Base-by-base conservation (phyloP, 345 rosid species). In the Pseudoturritis turrita region DNA sequence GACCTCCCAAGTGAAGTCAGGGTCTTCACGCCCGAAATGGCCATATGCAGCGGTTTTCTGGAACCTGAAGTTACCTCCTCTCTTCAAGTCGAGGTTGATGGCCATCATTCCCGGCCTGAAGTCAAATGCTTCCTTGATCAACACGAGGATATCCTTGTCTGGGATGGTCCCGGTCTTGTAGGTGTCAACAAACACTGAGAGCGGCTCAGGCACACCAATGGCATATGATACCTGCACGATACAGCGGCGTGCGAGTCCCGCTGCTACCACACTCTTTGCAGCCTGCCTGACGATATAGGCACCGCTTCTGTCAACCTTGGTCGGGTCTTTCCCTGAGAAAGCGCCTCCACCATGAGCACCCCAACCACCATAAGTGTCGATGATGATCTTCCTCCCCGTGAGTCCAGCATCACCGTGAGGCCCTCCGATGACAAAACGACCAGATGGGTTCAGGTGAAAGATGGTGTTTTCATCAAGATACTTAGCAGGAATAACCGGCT, bases 381-480 rank as follows among this genome's bases (percentile, higher is more conserved):
- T 85, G 64, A 88, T 88, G 50, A 89, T 89, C 81, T 89, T 89
- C 72, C 95, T 78, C 50, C 95, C 95, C 0, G 95, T 89, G 49
- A 89, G 91, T 53, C 95, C 95, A 39, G 95, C 95, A 73, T 86
- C 95, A 62, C 95, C 95, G 21, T 87, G 95, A 25, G 95, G 95
- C 8, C 95, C 95, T 45, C 95, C 95, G 7, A 89, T 89, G 51
- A 88, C 95, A 59, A 88, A 88, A 52, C 95, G 82, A 55, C 95
- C 95, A 6, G 95, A 88, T 35, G 95, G 95, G 79, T 89, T 89
- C 55, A 89, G 62, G 65, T 89, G 96, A 81, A 89, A 89, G 77
- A 89, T 89, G 70, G 96, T 87, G 21, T 86, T 85, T 41, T 87
- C 91, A 5, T 89, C 91, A 29, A 87, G 88, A 56, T 89, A 87